A percentile compares a stretch with the other conserved stretches of the same genome.
phyloP scores from a whole-genome alignment of 192 early-diverging fungal species.

The Ramicandelaber brevisporus region DNA sequence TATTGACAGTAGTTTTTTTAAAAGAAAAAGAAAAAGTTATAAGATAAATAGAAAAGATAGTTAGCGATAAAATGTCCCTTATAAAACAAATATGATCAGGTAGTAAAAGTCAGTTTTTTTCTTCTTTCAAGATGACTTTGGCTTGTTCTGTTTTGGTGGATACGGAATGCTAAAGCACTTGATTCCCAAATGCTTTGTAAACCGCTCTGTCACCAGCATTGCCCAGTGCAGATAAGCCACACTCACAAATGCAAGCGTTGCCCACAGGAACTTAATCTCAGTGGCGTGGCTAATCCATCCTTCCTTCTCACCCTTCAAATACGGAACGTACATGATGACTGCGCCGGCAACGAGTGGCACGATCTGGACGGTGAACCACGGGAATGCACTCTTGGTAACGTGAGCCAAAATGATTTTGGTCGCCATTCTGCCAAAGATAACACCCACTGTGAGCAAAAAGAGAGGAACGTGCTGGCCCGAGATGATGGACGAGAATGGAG shows the following conservation, averaged over 20 bases:
- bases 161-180: constrained; percentile 55
- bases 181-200: constrained; percentile 66
- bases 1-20: too few species aligned
- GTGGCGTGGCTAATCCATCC: constrained; percentile 35
- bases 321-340: too few species aligned
- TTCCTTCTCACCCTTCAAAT: too few species aligned
- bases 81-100: too few species aligned
- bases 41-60: too few species aligned
- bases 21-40: too few species aligned
- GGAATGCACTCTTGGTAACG: constrained; percentile 57
- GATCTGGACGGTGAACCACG: constrained; percentile 54
- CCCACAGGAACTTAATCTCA: constrained; percentile 43
- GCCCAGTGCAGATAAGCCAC: constrained; percentile 72
- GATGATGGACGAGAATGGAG: constrained; percentile 38
- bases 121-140: too few species aligned
- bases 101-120: too few species aligned
- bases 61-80: too few species aligned
- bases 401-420: constrained; percentile 80
- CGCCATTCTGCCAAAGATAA: constrained; percentile 65
- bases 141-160: too few species aligned
- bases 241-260: constrained; percentile 39
- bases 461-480: constrained; percentile 38
- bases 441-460: constrained; percentile 43
- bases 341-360: constrained; percentile 49
- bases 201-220: constrained; percentile 56